Evolutionary conservation across 2,329 filamentous ascomycete genomes (phyloP).

Genomic region (Coccinonectria pachysandricola): DNA sequence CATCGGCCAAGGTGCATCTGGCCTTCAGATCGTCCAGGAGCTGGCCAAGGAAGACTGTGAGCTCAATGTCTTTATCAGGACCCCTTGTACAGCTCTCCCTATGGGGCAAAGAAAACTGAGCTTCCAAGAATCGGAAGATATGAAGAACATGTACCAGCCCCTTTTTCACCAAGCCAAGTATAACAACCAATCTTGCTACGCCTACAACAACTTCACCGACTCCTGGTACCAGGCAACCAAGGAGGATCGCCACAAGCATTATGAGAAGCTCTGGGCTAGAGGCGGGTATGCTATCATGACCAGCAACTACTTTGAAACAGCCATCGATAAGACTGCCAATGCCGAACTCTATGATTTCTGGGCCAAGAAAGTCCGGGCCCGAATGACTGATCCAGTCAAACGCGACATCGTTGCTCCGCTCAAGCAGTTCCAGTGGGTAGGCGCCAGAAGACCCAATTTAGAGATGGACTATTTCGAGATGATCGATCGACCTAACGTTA

Average conservation of each 20-base stretch:
- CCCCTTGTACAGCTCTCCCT: conserved; percentile 47
- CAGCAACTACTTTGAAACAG: conserved; percentile 34
- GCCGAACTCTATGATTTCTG: conserved; percentile 38
- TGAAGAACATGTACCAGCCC: too few relatives aligned
- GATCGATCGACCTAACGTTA: conserved; percentile 34
- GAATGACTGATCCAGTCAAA: conserved; percentile 34
- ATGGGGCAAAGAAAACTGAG: conserved; percentile 41
- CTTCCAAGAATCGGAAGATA: conserved; percentile 18
- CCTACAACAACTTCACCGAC: conserved; percentile 13
- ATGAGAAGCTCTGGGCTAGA: conserved; percentile 31
- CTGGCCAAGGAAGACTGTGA: conserved; percentile 25
- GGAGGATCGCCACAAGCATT: conserved; percentile 33
- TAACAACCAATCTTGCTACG: conserved; percentile 3
- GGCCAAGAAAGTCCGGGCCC: conserved; percentile 30
- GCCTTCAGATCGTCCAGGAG: conserved; percentile 20
- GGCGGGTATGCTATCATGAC: conserved; percentile 39
- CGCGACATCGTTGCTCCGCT: conserved; percentile 35
- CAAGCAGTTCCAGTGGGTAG: conserved; percentile 34
- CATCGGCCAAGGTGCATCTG: conserved; percentile 23
- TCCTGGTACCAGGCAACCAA: too few relatives aligned
- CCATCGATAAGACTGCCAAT: conserved; percentile 33
- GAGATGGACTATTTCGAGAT: conserved; percentile 41
- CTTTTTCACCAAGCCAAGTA: conserved; percentile 9
- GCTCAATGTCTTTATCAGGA: conserved; percentile 43
- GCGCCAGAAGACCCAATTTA: conserved; percentile 34